A percentile compares a stretch with the other conserved stretches of the same genome.
These are phyloP conservation scores for Phytophthora rubi DNA, from an alignment of 352 stramenopile species.

Conservation along the genomic window DNA sequence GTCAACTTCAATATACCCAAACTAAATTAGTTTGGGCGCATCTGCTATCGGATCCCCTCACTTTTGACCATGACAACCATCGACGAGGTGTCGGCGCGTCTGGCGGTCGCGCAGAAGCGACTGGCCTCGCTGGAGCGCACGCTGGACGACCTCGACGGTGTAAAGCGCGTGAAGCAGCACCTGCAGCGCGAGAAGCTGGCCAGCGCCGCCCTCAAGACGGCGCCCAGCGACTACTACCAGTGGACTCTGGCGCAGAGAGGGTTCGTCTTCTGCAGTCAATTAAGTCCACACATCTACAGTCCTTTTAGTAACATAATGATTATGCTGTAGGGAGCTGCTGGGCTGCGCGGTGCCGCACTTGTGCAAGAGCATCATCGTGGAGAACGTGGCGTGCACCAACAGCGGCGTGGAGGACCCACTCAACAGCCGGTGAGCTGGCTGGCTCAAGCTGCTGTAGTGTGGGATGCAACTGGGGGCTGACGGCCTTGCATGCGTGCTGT, in stretches of 20 bases:
- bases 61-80: constrained; percentile 30
- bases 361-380: constrained; percentile 91
- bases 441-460: not conserved
- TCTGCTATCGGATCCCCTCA: not conserved
- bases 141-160: constrained; percentile 59
- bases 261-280: not conserved
- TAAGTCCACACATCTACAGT: too few relatives aligned
- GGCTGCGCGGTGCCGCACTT: constrained; percentile 70
- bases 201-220: constrained; percentile 73
- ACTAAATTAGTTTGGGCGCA: not conserved
- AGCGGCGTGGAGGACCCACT: constrained; percentile 56
- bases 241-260: constrained; percentile 70
- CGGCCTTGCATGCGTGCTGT: not conserved
- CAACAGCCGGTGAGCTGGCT: constrained; percentile 57
- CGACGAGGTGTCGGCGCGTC: constrained; percentile 39
- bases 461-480: not conserved
- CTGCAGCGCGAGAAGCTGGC: constrained; percentile 50
- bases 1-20: constrained; percentile 5
- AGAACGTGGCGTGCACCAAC: constrained; percentile 84
- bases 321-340: constrained; percentile 55
- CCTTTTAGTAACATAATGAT: too few relatives aligned
- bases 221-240: constrained; percentile 76
- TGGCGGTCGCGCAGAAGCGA: constrained; percentile 44
- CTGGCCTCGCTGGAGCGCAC: constrained; percentile 50
- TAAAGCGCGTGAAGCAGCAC: constrained; percentile 55